Evolutionary conservation across 2,329 filamentous ascomycete species (phyloP).

Genomic region (Nothopassalora personata): DNA sequence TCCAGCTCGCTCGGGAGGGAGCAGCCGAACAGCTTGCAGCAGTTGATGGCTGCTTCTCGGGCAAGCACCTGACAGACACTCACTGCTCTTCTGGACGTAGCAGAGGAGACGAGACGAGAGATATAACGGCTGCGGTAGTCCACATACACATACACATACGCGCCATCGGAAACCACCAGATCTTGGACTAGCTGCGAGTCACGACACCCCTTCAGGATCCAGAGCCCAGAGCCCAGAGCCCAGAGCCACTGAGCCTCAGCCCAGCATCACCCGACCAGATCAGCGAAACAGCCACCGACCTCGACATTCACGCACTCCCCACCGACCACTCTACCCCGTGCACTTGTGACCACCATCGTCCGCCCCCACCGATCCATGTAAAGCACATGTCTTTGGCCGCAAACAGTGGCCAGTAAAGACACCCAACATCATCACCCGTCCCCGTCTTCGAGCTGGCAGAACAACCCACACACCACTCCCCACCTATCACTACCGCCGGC

Average conservation of each 20-base stretch:
- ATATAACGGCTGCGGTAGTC: too few species aligned
- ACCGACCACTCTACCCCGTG: not conserved
- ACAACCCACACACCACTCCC: constrained; percentile 15
- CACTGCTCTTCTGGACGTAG: too few species aligned
- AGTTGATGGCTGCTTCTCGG: not conserved
- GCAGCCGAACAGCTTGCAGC: not conserved
- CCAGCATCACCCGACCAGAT: not conserved
- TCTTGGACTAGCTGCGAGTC: too few species aligned
- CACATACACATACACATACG: too few species aligned
- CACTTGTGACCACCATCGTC: not conserved
- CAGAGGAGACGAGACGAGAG: too few species aligned
- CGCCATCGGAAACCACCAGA: too few species aligned
- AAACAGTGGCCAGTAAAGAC: constrained; percentile 15
- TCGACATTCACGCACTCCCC: not conserved
- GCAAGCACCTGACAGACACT: not conserved
- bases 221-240: too few species aligned
- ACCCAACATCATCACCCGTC: constrained; percentile 14
- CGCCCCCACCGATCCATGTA: not conserved
- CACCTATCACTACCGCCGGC: constrained; percentile 31
- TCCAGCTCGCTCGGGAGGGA: not conserved
- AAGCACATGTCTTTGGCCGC: constrained; percentile 18
- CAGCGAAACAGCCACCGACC: not conserved
- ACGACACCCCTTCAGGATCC: too few species aligned
- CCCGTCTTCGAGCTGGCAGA: constrained; percentile 29
- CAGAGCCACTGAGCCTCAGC: not conserved